These are phyloP conservation scores for Brasilioporus rufonigricans DNA, from an alignment of 768 basidiomycete species.

Conservation along the genomic window DNA sequence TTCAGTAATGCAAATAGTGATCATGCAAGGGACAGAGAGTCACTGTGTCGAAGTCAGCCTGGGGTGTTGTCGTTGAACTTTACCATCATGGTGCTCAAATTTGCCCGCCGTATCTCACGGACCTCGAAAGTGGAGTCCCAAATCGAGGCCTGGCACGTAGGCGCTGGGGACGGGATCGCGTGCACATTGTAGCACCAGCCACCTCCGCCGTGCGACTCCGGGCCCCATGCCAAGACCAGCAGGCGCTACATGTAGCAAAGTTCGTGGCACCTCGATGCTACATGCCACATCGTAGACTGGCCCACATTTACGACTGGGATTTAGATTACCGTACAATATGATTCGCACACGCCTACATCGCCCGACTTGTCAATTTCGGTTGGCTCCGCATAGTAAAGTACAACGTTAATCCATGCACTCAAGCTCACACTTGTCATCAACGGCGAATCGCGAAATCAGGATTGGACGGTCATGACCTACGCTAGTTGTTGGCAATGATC, in stretches of 20 bases:
- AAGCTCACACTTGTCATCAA: neutral
- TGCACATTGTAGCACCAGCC: neutral
- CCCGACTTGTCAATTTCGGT: too few species aligned
- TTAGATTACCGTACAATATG: too few species aligned
- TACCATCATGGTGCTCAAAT: constrained; percentile 20
- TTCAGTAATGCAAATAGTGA: neutral
- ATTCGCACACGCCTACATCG: too few species aligned
- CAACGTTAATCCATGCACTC: too few species aligned
- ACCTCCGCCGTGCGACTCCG: neutral
- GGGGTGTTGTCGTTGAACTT: neutral
- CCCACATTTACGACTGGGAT: too few species aligned
- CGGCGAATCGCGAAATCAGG: neutral
- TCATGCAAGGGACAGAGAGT: neutral
- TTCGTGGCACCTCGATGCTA: too few species aligned
- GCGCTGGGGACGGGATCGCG: neutral
- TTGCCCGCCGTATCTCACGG: constrained; percentile 21
- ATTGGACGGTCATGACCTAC: constrained; percentile 10
- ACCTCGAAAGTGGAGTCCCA: constrained; percentile 12
- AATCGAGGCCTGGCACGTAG: constrained; percentile 13
- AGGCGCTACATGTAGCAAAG: too few species aligned
- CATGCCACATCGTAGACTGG: too few species aligned
- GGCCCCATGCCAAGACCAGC: too few species aligned
- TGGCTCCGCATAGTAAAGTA: too few species aligned
- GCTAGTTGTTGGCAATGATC: neutral
- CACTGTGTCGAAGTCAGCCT: neutral